Base-by-base conservation (phyloP, 2,329 filamentous ascomycete species). In the Cladosporium austrohemisphaericum region DNA sequence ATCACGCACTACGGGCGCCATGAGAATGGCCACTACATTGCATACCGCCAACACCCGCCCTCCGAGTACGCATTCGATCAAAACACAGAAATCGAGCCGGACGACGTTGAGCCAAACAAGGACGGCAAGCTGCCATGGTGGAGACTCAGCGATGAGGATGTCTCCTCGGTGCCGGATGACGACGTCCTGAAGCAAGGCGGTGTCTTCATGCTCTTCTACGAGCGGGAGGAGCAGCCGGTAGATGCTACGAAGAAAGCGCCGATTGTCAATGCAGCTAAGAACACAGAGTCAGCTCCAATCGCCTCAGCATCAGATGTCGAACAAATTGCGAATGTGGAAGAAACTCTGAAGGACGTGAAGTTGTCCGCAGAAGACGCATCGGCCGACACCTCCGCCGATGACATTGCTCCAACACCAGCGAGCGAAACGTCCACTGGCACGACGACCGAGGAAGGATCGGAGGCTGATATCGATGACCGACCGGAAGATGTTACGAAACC, bases 201-300 rank as follows among this genome's bases (percentile, higher is more conserved):
- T 1, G 92, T 91, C 0, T 97, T 97, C 64, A 97, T 98, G 92
- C 77, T 97, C 1, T 97, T 97, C 66, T 98, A 97, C 66, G 92
- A 98, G 65, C 81, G 80, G 14, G 44, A 47, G 4, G 44, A 47
- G 11, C 16, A 26, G 26, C 18, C 16, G 20, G 14, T 18, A 2
- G 13, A 11, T 8, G 29, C 14, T 3, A 16, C 16, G 11, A 18
- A 2, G 9, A 16, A 13, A n/a, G 9, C 11, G 20, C 16, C 33
- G 7, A 3, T 14, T 6, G 11, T 6, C 11, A 31, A 37, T 13
- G 11, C 25, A n/a, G n/a, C 25, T 23, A 23, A 47, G 22, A 13
- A 18, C 6, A 14, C 37, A 22, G 31, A 14, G 20, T 13, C 29
- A 6, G 9, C 31, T 25, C 13, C 9, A 10, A 25, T 41, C 19